Base-by-base conservation (phyloP, 2,329 filamentous ascomycete species). In the Aureobasidium sp. region DNA sequence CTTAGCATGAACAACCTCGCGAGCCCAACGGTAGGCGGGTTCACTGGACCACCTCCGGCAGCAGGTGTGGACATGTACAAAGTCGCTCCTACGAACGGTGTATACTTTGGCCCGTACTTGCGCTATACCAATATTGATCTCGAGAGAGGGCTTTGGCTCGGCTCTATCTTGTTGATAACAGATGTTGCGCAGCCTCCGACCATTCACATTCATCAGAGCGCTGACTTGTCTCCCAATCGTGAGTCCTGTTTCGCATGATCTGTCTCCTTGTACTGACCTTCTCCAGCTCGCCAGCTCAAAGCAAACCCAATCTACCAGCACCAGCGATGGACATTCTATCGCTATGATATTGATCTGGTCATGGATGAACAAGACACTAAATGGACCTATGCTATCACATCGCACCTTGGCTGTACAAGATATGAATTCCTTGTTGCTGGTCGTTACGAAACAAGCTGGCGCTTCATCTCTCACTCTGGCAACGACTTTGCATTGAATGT, bases 351-450 rank as follows among this genome's bases (percentile, higher is more conserved):
- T 53, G 88, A 95, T 57, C 70, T 98, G 41, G 83, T 81, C 56
- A 98, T 98, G 93, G 84, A 86, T 29, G 90, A 97, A 14, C 79
- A 77, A 22, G 79, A 81, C 25, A 86, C 89, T 0, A 86, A 93
- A 65, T 98, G 93, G 93, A 98, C 93, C 0, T 98, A 98, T 65
- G 93, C 93, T 1, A 90, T 98, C 48, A 98, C 93, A 0, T 97
- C 93, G 1, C 90, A 97, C 64, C 76, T 97, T 17, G 93, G 93
- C 29, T 98, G 93, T 71, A 97, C 93, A n/a, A 81, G 93, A 22
- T 98, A 97, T 68, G 93, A 98, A 64, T 98, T 98, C 68, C 78
- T 96, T 17, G 88, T 98, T 16, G 93, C 93, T 17, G 91, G 91
- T 6, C 85, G 88, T 55, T 76, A 89, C 59, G 93, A 98, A 72